Base-by-base conservation (phyloP, 306 rosid species). In the Lotus japonicus region DNA sequence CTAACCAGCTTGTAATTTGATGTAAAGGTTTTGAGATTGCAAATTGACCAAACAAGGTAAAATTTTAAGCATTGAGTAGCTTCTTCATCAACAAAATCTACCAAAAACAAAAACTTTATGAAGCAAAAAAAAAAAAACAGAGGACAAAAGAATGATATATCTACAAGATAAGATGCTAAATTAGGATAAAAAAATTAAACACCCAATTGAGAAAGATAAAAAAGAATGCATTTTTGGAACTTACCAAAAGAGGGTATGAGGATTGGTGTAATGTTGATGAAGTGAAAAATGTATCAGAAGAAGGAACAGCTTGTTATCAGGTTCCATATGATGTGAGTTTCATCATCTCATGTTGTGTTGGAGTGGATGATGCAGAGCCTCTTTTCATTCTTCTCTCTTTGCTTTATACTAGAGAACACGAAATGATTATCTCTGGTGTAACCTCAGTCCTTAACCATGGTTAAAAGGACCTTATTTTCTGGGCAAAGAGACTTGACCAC, bases 361-460 rank as follows among this genome's bases (percentile, higher is more conserved):
- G n/a, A n/a, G n/a, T n/a, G n/a, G n/a, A n/a, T 44, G 43, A 59
- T 55, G 62, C 53, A 38, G 53, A 21, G 23, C 23, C 23, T 18
- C 33, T 26, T 5, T n/a, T 46, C 60, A n/a, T n/a, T n/a, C 39
- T 61, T 38, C 38, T 21, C 18, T 14, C 68, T 15, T 5, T 55
- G 33, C 76, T 71, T 79, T 74, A 65, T 14, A n/a, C n/a, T n/a
- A n/a, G n/a, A n/a, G n/a, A n/a, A n/a, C n/a, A n/a, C n/a, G n/a
- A n/a, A n/a, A n/a, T n/a, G n/a, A n/a, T n/a, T n/a, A n/a, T n/a
- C n/a, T 45, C 42, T 53, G 45, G 4, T 58, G 6, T 55, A 31
- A 55, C 60, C 91, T 70, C 23, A 38, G 52, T 49, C 73, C 4
- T 57, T 43, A 84, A 86, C 87, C 85, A 81, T 70, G 88, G 92